These are phyloP conservation scores for Emergomyces pasteurianus DNA, from an alignment of 2,329 filamentous ascomycete genomes.

Conservation along the genomic window DNA sequence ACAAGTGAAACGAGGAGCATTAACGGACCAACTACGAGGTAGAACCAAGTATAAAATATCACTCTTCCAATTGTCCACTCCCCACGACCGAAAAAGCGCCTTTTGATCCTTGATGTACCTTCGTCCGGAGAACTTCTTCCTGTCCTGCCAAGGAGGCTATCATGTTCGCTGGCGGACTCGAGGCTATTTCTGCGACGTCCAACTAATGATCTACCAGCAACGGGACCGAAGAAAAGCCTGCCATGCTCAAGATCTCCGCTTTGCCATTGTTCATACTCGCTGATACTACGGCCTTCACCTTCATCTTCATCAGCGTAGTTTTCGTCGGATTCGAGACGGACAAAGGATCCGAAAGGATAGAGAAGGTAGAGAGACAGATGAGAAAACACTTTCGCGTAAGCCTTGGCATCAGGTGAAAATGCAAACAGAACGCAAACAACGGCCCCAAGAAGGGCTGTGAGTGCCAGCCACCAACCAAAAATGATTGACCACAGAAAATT, in stretches of 20 bases:
- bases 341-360: conserved; percentile 95
- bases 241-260: conserved; percentile 94
- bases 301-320: conserved; percentile 89
- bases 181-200: conserved; percentile 79
- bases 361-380: conserved; percentile 78
- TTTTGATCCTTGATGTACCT: conserved; percentile 48
- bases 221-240: conserved; percentile 86
- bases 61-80: conserved; percentile 92
- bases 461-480: conserved; percentile 93
- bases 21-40: conserved; percentile 76
- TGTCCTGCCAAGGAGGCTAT: conserved; percentile 68
- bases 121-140: conserved; percentile 39
- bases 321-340: conserved; percentile 86
- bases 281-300: conserved; percentile 91
- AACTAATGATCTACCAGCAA: conserved; percentile 61
- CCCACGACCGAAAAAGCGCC: conserved; percentile 83
- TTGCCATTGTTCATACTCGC: conserved; percentile 98
- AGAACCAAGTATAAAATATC: conserved; percentile 94
- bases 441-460: conserved; percentile 62
- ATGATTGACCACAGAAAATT: conserved; percentile 82
- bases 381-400: conserved; percentile 76
- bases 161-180: conserved; percentile 78
- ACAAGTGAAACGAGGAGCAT: conserved; percentile 74
- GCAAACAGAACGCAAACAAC: conserved; percentile 67
- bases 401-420: conserved; percentile 64